Evolutionary conservation across 768 basidiomycete species (phyloP).

Genomic region (Mycena amicta): DNA sequence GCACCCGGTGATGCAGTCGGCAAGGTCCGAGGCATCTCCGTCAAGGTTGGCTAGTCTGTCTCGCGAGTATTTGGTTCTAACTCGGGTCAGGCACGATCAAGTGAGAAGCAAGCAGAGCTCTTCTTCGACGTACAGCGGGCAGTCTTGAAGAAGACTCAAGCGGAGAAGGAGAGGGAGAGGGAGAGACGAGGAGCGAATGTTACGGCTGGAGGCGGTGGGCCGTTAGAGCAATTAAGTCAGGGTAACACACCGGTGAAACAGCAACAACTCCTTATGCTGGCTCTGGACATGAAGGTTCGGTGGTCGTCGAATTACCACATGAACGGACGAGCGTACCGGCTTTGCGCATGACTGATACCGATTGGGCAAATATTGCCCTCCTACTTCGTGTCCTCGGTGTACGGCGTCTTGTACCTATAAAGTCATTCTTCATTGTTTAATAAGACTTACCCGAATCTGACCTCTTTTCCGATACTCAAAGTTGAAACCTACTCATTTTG

Average conservation of each 20-base stretch:
- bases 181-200: too few species aligned
- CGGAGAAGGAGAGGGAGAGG: background rate
- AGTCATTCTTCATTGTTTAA: too few species aligned
- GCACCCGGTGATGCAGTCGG: conserved; percentile 28
- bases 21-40: conserved; percentile 26
- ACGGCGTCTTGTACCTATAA: too few species aligned
- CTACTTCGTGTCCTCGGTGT: too few species aligned
- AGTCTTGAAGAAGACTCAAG: background rate
- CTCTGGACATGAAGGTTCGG: conserved; percentile 33
- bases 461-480: too few species aligned
- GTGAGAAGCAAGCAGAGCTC: conserved; percentile 28
- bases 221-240: background rate
- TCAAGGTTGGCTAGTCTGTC: conserved; percentile 16
- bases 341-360: too few species aligned
- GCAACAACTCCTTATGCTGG: conserved; percentile 13
- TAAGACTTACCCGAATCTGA: too few species aligned
- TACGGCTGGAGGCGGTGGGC: too few species aligned
- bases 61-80: background rate
- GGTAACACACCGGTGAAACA: background rate
- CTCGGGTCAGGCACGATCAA: conserved; percentile 27
- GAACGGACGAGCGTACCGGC: conserved; percentile 14
- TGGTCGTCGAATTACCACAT: conserved; percentile 38
- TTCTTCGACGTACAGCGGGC: conserved; percentile 24
- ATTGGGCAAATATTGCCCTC: too few species aligned
- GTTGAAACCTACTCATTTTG: too few species aligned